A percentile compares a stretch with the other conserved stretches of the same genome.
phyloP scores from a whole-genome alignment of 2,329 filamentous ascomycete genomes.

The Scedosporium dehoogii region DNA sequence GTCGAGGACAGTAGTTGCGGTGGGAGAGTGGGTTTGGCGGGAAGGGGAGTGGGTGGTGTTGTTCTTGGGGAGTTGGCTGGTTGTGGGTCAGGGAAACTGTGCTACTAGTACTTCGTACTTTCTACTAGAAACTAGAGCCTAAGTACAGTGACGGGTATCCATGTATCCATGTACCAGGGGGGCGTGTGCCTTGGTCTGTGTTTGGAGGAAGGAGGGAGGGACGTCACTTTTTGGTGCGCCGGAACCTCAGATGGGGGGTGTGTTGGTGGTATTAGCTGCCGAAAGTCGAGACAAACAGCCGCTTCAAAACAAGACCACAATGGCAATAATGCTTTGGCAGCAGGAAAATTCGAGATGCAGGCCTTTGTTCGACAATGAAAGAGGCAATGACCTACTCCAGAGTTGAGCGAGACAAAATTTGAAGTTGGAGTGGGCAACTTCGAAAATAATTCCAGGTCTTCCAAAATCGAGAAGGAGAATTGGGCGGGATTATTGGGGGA shows the following conservation, averaged over 20 bases:
- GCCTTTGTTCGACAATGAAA: not conserved
- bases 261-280: not conserved
- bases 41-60: not conserved
- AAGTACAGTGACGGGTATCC: not conserved
- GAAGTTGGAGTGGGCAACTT: not conserved
- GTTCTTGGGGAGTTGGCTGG: conserved; percentile 1
- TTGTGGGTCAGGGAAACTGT: not conserved
- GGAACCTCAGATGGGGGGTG: not conserved
- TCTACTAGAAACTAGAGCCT: not conserved
- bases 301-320: not conserved
- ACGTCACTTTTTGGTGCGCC: not conserved
- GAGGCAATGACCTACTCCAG: not conserved
- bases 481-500: not conserved
- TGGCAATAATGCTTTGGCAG: not conserved
- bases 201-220: not conserved
- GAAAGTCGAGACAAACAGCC: not conserved
- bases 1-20: not conserved
- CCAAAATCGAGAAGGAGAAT: not conserved
- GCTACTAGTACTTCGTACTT: not conserved
- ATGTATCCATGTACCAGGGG: not conserved
- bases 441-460: not conserved
- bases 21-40: not conserved
- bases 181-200: not conserved
- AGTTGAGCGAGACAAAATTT: not conserved
- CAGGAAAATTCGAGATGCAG: not conserved